These are phyloP conservation scores for Pythium apleroticum DNA, from an alignment of 352 stramenopile genomes.

Conservation along the genomic window DNA sequence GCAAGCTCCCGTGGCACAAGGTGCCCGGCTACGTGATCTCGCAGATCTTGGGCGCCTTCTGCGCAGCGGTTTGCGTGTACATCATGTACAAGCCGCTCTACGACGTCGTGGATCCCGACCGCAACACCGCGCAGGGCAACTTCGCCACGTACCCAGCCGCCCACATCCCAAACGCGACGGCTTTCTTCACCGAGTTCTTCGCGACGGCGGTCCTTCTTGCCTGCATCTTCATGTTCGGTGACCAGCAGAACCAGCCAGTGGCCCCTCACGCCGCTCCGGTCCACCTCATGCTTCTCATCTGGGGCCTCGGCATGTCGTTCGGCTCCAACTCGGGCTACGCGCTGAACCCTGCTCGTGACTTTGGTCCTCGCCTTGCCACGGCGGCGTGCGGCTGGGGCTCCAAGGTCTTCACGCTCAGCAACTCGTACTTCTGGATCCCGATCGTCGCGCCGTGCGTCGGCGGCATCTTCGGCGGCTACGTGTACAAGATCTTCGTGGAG, in stretches of 20 bases:
- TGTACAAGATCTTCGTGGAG: constrained; percentile 46
- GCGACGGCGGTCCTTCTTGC: constrained; percentile 42
- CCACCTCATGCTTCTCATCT: constrained; percentile 46
- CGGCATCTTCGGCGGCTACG: constrained; percentile 35
- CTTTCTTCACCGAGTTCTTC: constrained; percentile 53
- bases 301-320: constrained; percentile 61
- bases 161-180: constrained; percentile 38
- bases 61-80: constrained; percentile 43
- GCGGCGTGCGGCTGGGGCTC: constrained; percentile 37
- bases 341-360: constrained; percentile 59
- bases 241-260: constrained; percentile 49
- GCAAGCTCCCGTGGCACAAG: constrained; percentile 53
- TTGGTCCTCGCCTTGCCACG: constrained; percentile 43
- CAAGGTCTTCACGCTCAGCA: constrained; percentile 41
- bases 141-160: constrained; percentile 55
- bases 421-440: constrained; percentile 60
- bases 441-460: constrained; percentile 45
- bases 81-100: constrained; percentile 51
- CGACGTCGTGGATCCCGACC: constrained; percentile 47
- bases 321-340: constrained; percentile 54
- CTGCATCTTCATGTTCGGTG: constrained; percentile 48
- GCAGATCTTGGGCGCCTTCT: constrained; percentile 49
- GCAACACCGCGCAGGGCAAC: constrained; percentile 33
- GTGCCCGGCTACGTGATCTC: constrained; percentile 43
- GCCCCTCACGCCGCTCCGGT: constrained; percentile 35